phyloP scores from a whole-genome alignment of 1,139 yeast species.

The Lizanozyma gosingica region DNA sequence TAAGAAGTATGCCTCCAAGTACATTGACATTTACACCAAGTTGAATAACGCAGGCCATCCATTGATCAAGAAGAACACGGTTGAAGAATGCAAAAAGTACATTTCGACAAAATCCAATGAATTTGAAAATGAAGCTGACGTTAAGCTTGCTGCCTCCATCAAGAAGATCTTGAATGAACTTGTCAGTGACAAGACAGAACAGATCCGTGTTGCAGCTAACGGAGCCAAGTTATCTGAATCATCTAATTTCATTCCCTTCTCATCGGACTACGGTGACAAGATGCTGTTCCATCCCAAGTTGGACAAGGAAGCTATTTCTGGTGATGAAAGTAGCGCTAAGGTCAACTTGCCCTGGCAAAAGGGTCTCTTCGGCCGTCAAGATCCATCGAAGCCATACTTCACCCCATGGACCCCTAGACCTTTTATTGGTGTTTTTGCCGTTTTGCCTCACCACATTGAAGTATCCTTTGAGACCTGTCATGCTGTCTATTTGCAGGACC shows the following conservation, averaged over 20 bases:
- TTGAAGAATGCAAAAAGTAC: conserved; percentile 14
- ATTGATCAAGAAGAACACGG: conserved; percentile 14
- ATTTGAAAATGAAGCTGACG: conserved; percentile 24
- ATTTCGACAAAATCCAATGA: conserved; percentile 30
- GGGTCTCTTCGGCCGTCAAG: conserved; percentile 69
- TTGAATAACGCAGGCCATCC: conserved; percentile 20
- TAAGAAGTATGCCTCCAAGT: conserved; percentile 20
- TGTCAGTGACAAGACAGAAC: conserved; percentile 41
- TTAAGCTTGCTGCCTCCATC: conserved; percentile 35
- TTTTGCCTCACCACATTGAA: conserved; percentile 87
- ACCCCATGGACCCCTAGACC: conserved; percentile 97
- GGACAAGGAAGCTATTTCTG: conserved; percentile 46
- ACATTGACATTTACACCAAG: conserved; percentile 20
- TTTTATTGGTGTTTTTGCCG: conserved; percentile 85
- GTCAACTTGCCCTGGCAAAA: conserved; percentile 68
- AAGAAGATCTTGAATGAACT: conserved; percentile 50
- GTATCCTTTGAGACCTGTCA: conserved; percentile 86
- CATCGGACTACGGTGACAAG: conserved; percentile 50
- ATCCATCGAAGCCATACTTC: conserved; percentile 73
- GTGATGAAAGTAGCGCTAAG: conserved; percentile 43
- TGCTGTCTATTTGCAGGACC: conserved; percentile 91
- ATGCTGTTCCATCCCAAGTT: conserved; percentile 37
- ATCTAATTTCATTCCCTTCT: conserved; percentile 30
- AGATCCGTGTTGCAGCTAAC: conserved; percentile 32
- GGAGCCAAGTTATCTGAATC: conserved; percentile 19